phyloP scores from a whole-genome alignment of 495 filamentous ascomycete genomes.

The Aspergillus sparsus region DNA sequence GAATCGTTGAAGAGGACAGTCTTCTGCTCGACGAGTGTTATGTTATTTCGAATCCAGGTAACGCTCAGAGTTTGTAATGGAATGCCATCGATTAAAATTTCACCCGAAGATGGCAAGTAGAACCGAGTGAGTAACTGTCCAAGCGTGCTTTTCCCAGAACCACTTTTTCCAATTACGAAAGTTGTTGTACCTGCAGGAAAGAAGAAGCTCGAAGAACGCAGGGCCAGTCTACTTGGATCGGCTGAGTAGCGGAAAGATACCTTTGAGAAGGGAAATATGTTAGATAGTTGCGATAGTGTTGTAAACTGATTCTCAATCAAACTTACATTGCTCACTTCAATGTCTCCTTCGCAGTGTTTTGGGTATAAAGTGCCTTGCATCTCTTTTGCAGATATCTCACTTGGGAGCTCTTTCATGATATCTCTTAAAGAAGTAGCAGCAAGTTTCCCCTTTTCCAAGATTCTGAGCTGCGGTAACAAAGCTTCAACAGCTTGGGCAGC shows the following conservation, averaged over 20 bases:
- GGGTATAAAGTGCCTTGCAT: constrained; percentile 31
- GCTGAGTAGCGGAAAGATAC: constrained; percentile 84
- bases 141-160: constrained; percentile 92
- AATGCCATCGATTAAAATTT: constrained; percentile 68
- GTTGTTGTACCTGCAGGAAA: constrained; percentile 74
- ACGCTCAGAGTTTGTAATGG: constrained; percentile 62
- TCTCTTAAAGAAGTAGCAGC: constrained; percentile 63
- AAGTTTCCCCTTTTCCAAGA: constrained; percentile 76
- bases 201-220: constrained; percentile 61
- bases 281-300: not conserved
- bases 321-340: constrained; percentile 71
- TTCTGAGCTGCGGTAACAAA: constrained; percentile 71
- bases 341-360: constrained; percentile 58
- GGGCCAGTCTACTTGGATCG: constrained; percentile 60
- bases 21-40: constrained; percentile 82
- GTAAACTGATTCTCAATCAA: not conserved
- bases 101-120: constrained; percentile 66
- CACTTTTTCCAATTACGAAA: constrained; percentile 84
- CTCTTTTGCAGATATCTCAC: constrained; percentile 29
- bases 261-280: constrained; percentile 29
- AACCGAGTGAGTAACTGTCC: constrained; percentile 76
- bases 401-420: constrained; percentile 34
- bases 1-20: constrained; percentile 84
- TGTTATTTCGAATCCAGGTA: constrained; percentile 74
- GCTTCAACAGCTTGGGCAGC: constrained; percentile 72